phyloP scores from a whole-genome alignment of 768 basidiomycete species.

The Clitopilus hobsonii region DNA sequence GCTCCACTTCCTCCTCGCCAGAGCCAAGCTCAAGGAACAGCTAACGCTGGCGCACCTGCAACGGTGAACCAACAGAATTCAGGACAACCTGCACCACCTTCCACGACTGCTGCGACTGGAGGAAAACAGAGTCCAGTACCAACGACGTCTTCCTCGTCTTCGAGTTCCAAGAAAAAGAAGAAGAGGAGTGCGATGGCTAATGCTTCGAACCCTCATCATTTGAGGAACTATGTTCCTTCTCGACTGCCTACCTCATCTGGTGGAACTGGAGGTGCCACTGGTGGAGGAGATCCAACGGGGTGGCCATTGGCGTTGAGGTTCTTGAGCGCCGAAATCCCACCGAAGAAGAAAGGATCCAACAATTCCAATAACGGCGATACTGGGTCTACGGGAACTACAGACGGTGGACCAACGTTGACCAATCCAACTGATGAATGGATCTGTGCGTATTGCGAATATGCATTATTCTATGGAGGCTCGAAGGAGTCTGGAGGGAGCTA shows the following conservation, averaged over 20 bases:
- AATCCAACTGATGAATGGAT: slow-evolving; percentile 86
- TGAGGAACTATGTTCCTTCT: slow-evolving; percentile 90
- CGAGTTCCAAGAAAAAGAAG: slow-evolving; percentile 84
- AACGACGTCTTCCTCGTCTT: slow-evolving; percentile 31
- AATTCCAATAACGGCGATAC: slow-evolving; percentile 11
- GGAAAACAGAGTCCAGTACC: slow-evolving; percentile 5
- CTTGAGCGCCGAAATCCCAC: slow-evolving; percentile 62
- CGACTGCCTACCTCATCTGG: slow-evolving; percentile 53
- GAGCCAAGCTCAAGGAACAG: too few relatives aligned
- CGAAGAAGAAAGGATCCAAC: slow-evolving; percentile 24
- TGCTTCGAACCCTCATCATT: slow-evolving; percentile 92
- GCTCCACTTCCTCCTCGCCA: too few relatives aligned
- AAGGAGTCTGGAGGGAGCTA: slow-evolving; percentile 31
- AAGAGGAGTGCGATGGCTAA: slow-evolving; percentile 89
- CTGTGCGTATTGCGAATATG: slow-evolving; percentile 91
- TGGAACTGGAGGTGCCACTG: slow-evolving; percentile 31
- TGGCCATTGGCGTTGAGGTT: slow-evolving; percentile 64
- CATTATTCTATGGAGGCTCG: slow-evolving; percentile 87
- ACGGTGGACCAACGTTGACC: slow-evolving; percentile 27
- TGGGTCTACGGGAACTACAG: slow-evolving; percentile 8
- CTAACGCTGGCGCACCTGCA: not conserved
- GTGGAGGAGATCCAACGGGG: slow-evolving; percentile 41
- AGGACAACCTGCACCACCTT: too few relatives aligned
- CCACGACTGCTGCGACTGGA: not conserved
- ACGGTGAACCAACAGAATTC: not conserved